Base-by-base conservation (phyloP, 345 rosid genomes). In the Schrenkiella parvula region DNA sequence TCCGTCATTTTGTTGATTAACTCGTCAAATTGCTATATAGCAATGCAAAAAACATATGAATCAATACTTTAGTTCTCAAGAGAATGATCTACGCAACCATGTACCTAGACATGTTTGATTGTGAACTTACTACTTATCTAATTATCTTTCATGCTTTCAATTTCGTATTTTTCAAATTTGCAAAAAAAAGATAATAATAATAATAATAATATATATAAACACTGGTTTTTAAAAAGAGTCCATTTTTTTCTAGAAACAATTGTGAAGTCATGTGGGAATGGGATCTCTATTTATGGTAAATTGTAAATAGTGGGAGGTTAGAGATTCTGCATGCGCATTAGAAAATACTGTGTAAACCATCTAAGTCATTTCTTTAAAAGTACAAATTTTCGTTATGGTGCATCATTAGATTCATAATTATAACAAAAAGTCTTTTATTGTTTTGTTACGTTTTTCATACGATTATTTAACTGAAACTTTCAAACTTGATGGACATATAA, bases 301-400 rank as follows among this genome's bases (percentile, higher is more conserved):
- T 43, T 43, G 69, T 68, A 68, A 75, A 51, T 75, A 60, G 79
- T 68, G 74, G 79, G 68, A 68, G 73, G 74, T 67, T 75, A 75
- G 50, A 60, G 79, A 68, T 51, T 68, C 79, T 75, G 79, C 69
- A 75, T 60, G 79, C 79, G 79, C 73, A 68, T 41, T 51, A 15
- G 19, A 51, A 38, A 14, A 48, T 1, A 25, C 0, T 15, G 41
- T 42, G n/a, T n/a, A n/a, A 68, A 68, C 41, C n/a, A 25, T 25
- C 41, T 26, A 66, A 66, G 62, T 39, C 68, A 74, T 61, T 71
- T 62, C 23, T 41, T 61, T 50, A 7, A 67, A 74, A 68, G 74
- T 68, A 60, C 68, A 66, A n/a, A 56, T 28, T 74, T 11, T 48
- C 32, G 67, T 47, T 73, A 57, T 25, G 21, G 43, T 26, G 22